Evolutionary conservation across 345 rosid genomes (phyloP).

Genomic region (Dipteronia sinensis): DNA sequence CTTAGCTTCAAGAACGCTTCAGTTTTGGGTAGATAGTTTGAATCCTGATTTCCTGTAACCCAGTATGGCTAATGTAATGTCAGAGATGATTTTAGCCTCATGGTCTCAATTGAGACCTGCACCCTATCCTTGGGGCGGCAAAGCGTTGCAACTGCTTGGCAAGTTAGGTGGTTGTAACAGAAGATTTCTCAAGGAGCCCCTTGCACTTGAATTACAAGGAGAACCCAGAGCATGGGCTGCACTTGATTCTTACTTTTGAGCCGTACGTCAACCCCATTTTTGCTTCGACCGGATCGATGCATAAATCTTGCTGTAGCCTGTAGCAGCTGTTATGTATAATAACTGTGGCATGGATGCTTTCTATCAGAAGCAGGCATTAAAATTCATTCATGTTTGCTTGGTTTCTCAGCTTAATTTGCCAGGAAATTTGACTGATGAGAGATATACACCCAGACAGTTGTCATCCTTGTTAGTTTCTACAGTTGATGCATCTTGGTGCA

Average conservation of each 20-base stretch:
- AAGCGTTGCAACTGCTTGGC: slow-evolving; percentile 93
- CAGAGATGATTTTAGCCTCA: slow-evolving; percentile 92
- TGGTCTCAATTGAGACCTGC: slow-evolving; percentile 97
- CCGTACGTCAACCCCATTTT: slow-evolving; percentile 92
- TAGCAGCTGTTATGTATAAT: slow-evolving; percentile 74
- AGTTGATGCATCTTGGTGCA: slow-evolving; percentile 65
- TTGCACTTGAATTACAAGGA: slow-evolving; percentile 97
- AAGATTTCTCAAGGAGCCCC: slow-evolving; percentile 94
- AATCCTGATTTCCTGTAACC: slow-evolving; percentile 99
- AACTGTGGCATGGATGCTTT: slow-evolving; percentile 67
- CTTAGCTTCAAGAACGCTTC: slow-evolving; percentile 88
- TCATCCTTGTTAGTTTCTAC: slow-evolving; percentile 67
- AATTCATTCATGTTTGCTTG: slow-evolving; percentile 87
- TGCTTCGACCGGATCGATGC: slow-evolving; percentile 90
- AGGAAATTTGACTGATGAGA: slow-evolving; percentile 74
- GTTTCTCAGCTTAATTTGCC: slow-evolving; percentile 95
- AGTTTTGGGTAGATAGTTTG: slow-evolving; percentile 99
- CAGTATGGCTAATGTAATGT: slow-evolving; percentile 96
- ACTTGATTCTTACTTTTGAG: slow-evolving; percentile 93
- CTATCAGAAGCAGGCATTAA: slow-evolving; percentile 86
- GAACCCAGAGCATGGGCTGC: slow-evolving; percentile 96
- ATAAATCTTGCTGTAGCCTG: slow-evolving; percentile 98
- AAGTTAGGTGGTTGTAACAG: slow-evolving; percentile 98
- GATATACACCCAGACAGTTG: slow-evolving; percentile 62
- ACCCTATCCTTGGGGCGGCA: slow-evolving; percentile 94